phyloP scores from a whole-genome alignment of 495 filamentous ascomycete species.

The Cercophora sp. region DNA sequence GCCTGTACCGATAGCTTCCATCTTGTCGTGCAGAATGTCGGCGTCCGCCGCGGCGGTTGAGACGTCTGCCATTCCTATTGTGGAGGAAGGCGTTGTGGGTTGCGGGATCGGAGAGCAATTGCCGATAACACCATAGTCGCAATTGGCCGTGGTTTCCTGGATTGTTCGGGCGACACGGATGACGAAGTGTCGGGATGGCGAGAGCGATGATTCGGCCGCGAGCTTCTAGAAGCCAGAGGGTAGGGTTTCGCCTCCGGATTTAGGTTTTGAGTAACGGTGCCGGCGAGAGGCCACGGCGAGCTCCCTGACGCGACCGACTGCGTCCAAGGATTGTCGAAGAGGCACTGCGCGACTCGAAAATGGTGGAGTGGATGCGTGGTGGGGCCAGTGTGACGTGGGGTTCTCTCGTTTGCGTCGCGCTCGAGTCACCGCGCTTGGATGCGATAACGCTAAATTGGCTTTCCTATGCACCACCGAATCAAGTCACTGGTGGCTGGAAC shows the following conservation, averaged over 20 bases:
- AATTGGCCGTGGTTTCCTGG: background rate
- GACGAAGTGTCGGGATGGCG: background rate
- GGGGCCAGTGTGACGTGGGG: constrained; percentile 7
- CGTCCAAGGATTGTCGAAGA: constrained; percentile 1
- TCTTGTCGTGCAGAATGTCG: constrained; percentile 11
- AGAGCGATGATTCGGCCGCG: background rate
- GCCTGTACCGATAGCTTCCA: constrained; percentile 14
- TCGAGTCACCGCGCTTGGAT: background rate
- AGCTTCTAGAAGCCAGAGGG: background rate
- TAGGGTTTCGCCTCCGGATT: background rate
- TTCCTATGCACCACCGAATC: no score
- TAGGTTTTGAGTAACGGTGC: background rate
- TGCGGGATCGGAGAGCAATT: constrained; percentile 1
- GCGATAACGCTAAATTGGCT: background rate
- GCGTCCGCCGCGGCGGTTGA: constrained; percentile 4
- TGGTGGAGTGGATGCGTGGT: constrained; percentile 4
- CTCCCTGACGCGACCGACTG: background rate
- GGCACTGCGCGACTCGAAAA: constrained; percentile 7
- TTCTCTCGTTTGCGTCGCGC: constrained; percentile 4
- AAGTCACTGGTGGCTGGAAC: no score
- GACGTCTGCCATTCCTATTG: constrained; percentile 24
- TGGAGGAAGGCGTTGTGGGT: constrained; percentile 5
- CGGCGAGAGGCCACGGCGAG: background rate
- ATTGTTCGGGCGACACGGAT: background rate
- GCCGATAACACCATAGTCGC: constrained; percentile 19